Conservation (phyloP, 2,329 filamentous ascomycete genomes). For the Dendrostoma leiphaemia region DNA sequence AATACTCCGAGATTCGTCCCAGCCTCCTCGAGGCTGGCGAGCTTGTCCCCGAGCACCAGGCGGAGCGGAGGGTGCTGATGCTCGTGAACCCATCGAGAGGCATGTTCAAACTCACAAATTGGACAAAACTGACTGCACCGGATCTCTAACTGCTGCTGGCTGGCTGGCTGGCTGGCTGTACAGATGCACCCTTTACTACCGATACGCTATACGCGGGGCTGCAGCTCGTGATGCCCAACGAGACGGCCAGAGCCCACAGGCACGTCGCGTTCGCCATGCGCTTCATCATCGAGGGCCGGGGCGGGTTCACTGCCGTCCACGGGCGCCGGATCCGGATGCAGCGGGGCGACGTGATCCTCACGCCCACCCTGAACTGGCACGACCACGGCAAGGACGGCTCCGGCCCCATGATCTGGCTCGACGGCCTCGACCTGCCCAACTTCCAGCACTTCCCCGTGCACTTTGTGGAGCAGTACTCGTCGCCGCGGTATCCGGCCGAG, state of each 20-base stretch:
- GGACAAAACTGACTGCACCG: too few relatives aligned
- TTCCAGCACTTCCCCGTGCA: constrained; percentile 50
- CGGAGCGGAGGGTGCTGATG: constrained; percentile 41
- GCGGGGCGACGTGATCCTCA: constrained; percentile 52
- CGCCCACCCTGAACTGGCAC: constrained; percentile 55
- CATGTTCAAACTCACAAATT: constrained; percentile 17
- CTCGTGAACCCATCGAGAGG: constrained; percentile 36
- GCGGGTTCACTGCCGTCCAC: constrained; percentile 55
- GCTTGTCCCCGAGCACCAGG: constrained; percentile 22
- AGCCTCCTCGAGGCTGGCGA: constrained; percentile 25
- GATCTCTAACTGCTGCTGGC: too few relatives aligned
- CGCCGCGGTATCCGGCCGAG: constrained; percentile 41
- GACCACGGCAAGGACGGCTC: constrained; percentile 54
- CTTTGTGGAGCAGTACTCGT: constrained; percentile 48
- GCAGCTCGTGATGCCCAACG: constrained; percentile 52
- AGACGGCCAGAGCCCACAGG: constrained; percentile 50
- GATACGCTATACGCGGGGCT: constrained; percentile 55
- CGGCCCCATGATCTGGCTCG: constrained; percentile 55
- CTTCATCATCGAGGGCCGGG: constrained; percentile 53
- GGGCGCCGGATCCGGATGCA: constrained; percentile 47
- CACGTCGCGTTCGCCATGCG: constrained; percentile 53
- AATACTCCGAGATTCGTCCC: constrained; percentile 31
- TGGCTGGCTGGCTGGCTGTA: neutral
- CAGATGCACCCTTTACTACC: constrained; percentile 50
- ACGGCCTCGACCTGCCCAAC: constrained; percentile 50